A percentile compares a stretch with the other conserved stretches of the same genome.
Conservation (phyloP, 441 rosid genomes). For the Croton setiger region DNA sequence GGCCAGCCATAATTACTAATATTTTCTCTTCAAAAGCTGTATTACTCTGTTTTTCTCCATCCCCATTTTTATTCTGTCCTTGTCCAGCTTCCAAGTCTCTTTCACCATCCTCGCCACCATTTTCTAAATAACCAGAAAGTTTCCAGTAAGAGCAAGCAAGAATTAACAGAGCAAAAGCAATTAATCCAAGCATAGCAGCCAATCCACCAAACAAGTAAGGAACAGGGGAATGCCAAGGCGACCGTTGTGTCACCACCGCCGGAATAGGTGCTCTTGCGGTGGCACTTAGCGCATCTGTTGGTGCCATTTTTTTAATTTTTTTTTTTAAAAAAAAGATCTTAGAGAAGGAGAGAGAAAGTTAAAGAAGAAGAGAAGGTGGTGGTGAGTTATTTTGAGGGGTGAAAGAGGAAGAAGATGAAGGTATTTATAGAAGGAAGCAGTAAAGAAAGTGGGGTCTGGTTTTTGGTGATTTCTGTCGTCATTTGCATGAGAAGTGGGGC, state of each 20-base stretch:
- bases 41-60: constrained; percentile 23
- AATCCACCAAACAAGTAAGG: constrained; percentile 93
- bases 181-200: constrained; percentile 91
- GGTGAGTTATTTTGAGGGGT: neutral
- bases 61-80: constrained; percentile 30
- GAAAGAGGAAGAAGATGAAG: constrained; percentile 6
- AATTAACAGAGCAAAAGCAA: constrained; percentile 82
- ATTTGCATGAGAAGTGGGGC: constrained; percentile 21
- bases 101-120: constrained; percentile 28
- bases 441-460: neutral
- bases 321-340: no score
- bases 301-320: constrained; percentile 30
- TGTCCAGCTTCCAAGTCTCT: constrained; percentile 63
- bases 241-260: constrained; percentile 29
- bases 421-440: constrained; percentile 29
- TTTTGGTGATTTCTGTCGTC: constrained; percentile 37
- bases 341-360: neutral
- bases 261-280: constrained; percentile 24
- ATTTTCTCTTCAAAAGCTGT: constrained; percentile 50
- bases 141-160: constrained; percentile 97
- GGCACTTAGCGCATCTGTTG: constrained; percentile 34
- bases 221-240: constrained; percentile 94
- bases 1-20: constrained; percentile 89
- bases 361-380: neutral
- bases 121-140: constrained; percentile 68